Percentiles rank a stretch among this genome's conserved stretches.
Evolutionary conservation across 179 eudicot genomes (phyloP).

Genomic region (Silene noctiflora): DNA sequence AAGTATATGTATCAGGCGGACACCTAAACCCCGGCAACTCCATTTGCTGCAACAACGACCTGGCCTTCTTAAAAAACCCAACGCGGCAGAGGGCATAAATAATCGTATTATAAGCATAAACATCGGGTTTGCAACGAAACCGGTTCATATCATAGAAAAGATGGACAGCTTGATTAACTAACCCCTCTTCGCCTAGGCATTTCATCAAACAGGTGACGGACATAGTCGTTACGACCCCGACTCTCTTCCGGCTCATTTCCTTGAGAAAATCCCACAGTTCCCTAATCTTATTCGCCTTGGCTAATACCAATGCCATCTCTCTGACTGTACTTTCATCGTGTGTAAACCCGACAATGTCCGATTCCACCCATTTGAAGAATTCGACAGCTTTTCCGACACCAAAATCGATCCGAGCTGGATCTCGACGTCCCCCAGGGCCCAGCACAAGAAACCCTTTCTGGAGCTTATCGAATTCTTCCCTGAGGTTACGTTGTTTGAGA

Average conservation of each 20-base stretch:
- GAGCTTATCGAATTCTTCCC: conserved; percentile 23
- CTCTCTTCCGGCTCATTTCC: conserved; percentile 42
- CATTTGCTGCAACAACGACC: conserved; percentile 68
- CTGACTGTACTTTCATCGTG: conserved; percentile 55
- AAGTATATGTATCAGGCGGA: conserved; percentile 74
- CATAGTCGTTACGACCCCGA: conserved; percentile 49
- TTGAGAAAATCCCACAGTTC: conserved; percentile 61
- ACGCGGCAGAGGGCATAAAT: conserved; percentile 71
- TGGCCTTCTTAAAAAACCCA: conserved; percentile 68
- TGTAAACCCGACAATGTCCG: conserved; percentile 38
- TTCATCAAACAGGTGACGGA: conserved; percentile 81
- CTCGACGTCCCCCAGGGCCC: conserved; percentile 65
- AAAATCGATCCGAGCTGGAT: conserved; percentile 38
- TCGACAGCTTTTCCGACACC: conserved; percentile 51
- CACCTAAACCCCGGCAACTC: conserved; percentile 78
- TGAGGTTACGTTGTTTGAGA: conserved; percentile 51
- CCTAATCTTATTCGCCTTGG: conserved; percentile 49
- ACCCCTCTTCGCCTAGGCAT: conserved; percentile 74
- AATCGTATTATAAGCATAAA: conserved; percentile 55
- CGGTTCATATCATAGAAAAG: conserved; percentile 74
- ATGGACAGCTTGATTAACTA: conserved; percentile 60
- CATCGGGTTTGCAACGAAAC: conserved; percentile 79
- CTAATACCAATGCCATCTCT: conserved; percentile 64
- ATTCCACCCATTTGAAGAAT: conserved; percentile 62
- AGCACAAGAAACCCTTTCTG: conserved; percentile 39